phyloP scores from a whole-genome alignment of 78 protist genomes.

The Chrysochromulina tobinii region DNA sequence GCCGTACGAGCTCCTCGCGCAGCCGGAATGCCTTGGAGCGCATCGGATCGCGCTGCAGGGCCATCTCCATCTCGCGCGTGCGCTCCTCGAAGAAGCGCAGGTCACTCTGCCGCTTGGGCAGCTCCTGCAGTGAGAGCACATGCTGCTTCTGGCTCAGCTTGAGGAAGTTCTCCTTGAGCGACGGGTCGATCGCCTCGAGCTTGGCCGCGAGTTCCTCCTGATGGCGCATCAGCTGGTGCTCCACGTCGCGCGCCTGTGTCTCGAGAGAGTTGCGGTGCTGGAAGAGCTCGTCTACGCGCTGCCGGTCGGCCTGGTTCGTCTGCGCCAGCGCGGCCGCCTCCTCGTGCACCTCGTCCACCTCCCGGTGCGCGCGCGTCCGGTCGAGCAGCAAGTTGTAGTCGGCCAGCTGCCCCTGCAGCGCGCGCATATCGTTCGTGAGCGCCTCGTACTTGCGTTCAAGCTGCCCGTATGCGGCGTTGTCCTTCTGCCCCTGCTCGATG shows the following conservation, averaged over 20 bases:
- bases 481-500: neutral
- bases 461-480: neutral
- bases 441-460: constrained; percentile 1
- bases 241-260: neutral
- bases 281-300: neutral
- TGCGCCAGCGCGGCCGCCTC: neutral
- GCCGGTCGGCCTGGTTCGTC: neutral
- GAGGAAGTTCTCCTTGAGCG: neutral
- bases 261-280: neutral
- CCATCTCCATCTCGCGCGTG: neutral
- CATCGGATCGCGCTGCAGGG: neutral
- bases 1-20: neutral
- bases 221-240: neutral
- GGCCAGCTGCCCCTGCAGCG: neutral
- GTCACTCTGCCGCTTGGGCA: neutral
- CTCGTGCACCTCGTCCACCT: neutral
- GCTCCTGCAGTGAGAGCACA: neutral
- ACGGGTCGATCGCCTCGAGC: neutral
- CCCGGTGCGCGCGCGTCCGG: neutral
- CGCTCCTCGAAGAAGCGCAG: neutral
- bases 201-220: neutral
- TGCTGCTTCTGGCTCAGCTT: neutral
- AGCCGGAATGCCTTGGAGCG: neutral
- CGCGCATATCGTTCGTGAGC: constrained; percentile 11
- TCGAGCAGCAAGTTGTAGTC: constrained; percentile 18